Percentiles rank a stretch among this genome's conserved stretches.
These are phyloP conservation scores for Coccomyxa sp. DNA, from an alignment of 139 green algal genomes.

Conservation along the genomic window DNA sequence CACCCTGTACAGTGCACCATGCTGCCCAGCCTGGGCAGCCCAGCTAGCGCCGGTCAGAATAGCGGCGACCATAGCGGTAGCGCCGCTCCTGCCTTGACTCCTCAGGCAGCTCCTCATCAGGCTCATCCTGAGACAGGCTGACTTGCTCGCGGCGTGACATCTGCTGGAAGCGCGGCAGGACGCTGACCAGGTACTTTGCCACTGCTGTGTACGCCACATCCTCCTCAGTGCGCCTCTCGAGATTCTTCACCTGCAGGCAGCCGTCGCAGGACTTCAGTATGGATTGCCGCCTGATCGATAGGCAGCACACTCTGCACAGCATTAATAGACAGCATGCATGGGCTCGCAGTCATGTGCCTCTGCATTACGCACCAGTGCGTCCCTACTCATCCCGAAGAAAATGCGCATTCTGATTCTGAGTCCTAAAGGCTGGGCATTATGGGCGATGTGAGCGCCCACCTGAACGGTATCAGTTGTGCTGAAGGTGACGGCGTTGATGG, in stretches of 20 bases:
- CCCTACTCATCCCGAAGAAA: not conserved
- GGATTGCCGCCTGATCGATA: not conserved
- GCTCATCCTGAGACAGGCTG: too few relatives aligned
- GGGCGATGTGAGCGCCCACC: not conserved
- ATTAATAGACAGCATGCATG: not conserved
- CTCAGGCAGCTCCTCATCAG: too few relatives aligned
- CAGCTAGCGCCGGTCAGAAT: too few relatives aligned
- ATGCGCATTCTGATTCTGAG: not conserved
- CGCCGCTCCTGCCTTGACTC: too few relatives aligned
- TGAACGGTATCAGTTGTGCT: slow-evolving; percentile 34
- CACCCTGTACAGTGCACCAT: too few relatives aligned
- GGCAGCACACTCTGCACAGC: not conserved
- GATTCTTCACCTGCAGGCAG: slow-evolving; percentile 35
- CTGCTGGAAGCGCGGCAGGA: slow-evolving; percentile 12
- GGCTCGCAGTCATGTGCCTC: not conserved
- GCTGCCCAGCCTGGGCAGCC: too few relatives aligned
- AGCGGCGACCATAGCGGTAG: too few relatives aligned
- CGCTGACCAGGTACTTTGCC: slow-evolving; percentile 29
- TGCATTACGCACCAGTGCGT: not conserved
- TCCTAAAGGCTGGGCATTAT: not conserved
- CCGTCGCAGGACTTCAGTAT: not conserved
- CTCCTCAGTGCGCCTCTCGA: slow-evolving; percentile 47
- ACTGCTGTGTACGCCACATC: slow-evolving; percentile 39
- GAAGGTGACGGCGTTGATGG: slow-evolving; percentile 39
- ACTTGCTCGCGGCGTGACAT: too few relatives aligned